These are phyloP conservation scores for Pinus taeda DNA, from an alignment of 75 land plant species.

Conservation along the genomic window DNA sequence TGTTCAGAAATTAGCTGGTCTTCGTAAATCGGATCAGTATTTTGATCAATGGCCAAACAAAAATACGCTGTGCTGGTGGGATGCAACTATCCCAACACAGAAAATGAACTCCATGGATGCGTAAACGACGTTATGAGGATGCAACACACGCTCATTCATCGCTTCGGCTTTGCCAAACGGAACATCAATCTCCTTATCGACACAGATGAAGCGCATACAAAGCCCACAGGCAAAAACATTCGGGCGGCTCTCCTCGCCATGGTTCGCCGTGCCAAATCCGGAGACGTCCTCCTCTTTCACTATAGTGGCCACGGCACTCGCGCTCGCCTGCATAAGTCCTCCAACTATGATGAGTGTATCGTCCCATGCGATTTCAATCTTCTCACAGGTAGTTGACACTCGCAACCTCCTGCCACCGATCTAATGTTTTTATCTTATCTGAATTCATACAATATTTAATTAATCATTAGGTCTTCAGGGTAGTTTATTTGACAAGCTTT, in stretches of 20 bases:
- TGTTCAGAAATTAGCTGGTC: no score
- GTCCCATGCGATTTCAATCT: conserved; percentile 88
- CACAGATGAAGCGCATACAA: conserved; percentile 18
- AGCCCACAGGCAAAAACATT: conserved; percentile 73
- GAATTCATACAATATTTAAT: no score
- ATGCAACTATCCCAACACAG: conserved; percentile 70
- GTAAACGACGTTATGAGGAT: conserved; percentile 66
- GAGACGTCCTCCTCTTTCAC: conserved; percentile 75
- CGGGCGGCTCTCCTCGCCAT: conserved; percentile 33
- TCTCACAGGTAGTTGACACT: conserved; percentile 66
- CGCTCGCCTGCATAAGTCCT: conserved; percentile 7
- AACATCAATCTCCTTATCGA: conserved; percentile 55
- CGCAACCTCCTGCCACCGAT: no score
- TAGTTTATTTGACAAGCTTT: no score
- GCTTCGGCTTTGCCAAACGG: conserved; percentile 45
- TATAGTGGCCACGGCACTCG: conserved; percentile 81
- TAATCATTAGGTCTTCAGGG: no score
- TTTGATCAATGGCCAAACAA: no score
- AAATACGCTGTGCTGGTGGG: background rate
- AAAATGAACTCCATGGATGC: conserved; percentile 66
- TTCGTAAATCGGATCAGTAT: no score
- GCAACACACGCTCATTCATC: conserved; percentile 27
- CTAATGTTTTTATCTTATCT: no score
- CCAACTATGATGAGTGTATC: conserved; percentile 60
- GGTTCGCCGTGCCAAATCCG: conserved; percentile 31